phyloP scores from a whole-genome alignment of 2,329 filamentous ascomycete genomes.

The Trichoderma sp. region DNA sequence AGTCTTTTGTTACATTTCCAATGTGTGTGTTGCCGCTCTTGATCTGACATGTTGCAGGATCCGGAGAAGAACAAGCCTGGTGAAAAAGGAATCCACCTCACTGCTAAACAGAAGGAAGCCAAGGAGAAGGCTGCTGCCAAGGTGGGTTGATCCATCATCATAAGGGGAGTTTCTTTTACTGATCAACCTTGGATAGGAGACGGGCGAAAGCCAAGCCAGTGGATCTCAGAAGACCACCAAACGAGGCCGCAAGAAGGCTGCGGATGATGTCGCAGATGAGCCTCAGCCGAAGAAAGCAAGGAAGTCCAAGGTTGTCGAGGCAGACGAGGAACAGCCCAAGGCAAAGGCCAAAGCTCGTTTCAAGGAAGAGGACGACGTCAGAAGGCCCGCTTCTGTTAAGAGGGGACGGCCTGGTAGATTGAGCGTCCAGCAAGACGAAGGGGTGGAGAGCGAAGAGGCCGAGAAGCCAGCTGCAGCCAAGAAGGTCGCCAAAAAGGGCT shows the following conservation, averaged over 20 bases:
- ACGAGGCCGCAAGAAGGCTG: constrained; percentile 42
- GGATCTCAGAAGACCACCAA: constrained; percentile 38
- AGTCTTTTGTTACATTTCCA: constrained; percentile 42
- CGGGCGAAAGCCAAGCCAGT: constrained; percentile 37
- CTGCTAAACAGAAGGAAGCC: constrained; percentile 43
- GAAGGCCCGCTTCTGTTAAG: background rate
- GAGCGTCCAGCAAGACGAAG: constrained; percentile 7
- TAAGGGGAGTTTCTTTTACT: constrained; percentile 25
- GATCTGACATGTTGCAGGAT: constrained; percentile 57
- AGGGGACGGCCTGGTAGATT: constrained; percentile 26
- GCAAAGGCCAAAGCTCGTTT: constrained; percentile 32
- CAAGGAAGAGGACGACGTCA: constrained; percentile 17
- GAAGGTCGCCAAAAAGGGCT: constrained; percentile 25
- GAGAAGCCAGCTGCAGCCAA: constrained; percentile 24
- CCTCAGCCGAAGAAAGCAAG: constrained; percentile 44
- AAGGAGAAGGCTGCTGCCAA: constrained; percentile 39
- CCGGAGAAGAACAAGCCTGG: constrained; percentile 72
- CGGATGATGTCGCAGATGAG: constrained; percentile 40
- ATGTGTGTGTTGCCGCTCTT: constrained; percentile 14
- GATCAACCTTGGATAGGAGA: constrained; percentile 3
- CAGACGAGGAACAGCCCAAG: constrained; percentile 34
- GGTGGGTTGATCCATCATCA: constrained; percentile 28
- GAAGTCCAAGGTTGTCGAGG: constrained; percentile 36
- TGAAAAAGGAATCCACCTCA: constrained; percentile 62
- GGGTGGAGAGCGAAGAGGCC: constrained; percentile 26